phyloP scores from a whole-genome alignment of 2,329 filamentous ascomycete species.

The Fusarium pseudograminearum region DNA sequence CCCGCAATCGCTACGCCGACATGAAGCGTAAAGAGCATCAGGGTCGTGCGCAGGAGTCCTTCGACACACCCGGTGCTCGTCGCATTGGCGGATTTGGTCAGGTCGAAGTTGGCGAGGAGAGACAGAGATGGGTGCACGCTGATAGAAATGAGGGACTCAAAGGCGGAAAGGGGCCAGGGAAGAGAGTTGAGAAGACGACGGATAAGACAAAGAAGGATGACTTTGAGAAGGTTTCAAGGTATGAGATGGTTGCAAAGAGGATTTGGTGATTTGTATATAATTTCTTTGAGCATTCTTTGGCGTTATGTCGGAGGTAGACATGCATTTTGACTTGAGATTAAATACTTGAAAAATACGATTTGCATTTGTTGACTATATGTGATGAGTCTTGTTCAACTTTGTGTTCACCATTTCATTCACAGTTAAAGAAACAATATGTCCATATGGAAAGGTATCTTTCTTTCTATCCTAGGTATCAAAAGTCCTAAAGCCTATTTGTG shows the following conservation, averaged over 20 bases:
- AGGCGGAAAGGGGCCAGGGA: slow-evolving; percentile 64
- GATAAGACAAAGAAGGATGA: slow-evolving; percentile 61
- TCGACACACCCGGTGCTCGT: slow-evolving; percentile 75
- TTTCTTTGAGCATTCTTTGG: slow-evolving; percentile 16
- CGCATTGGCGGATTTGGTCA: slow-evolving; percentile 85
- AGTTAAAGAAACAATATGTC: neutral
- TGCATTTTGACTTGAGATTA: neutral
- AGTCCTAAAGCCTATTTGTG: slow-evolving; percentile 17
- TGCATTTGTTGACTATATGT: too few relatives aligned
- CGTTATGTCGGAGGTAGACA: slow-evolving; percentile 10
- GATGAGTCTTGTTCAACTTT: neutral
- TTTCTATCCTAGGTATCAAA: slow-evolving; percentile 45
- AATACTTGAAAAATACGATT: neutral
- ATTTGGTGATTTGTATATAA: slow-evolving; percentile 77
- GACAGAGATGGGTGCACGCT: slow-evolving; percentile 85
- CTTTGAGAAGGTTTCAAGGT: slow-evolving; percentile 79
- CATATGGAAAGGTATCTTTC: slow-evolving; percentile 42
- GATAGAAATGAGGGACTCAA: slow-evolving; percentile 81
- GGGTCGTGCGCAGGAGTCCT: slow-evolving; percentile 61
- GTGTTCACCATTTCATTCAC: neutral
- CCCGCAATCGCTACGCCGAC: slow-evolving; percentile 79
- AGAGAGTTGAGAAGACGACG: slow-evolving; percentile 61
- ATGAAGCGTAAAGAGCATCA: slow-evolving; percentile 80
- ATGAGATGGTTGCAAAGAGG: slow-evolving; percentile 95
- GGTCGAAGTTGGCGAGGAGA: slow-evolving; percentile 90